Evolutionary conservation across 129 eudicot species (phyloP), one percentile per base, ranked within the genome.

Genomic region (Pittosporum tobira): DNA sequence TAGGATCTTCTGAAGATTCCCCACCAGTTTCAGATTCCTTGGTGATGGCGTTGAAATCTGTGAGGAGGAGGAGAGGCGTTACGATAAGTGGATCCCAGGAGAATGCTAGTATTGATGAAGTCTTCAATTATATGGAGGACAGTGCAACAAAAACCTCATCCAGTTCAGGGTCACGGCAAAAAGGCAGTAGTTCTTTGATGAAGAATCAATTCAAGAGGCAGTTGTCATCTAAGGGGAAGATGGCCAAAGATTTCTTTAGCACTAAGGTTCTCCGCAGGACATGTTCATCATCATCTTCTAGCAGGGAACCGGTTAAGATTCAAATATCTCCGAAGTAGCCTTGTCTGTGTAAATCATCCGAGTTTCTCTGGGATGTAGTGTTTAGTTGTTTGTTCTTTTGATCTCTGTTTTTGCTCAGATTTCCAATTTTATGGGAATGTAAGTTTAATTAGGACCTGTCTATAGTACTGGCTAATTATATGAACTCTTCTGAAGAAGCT

Each of bases 11-110:
- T 25, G 50, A 10, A 60, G 65, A 44, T 40, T 26, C 19, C 1
- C 24, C 51, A 11, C 19, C 52, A 18, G 27, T 60, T 43, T 60
- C 65, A 25, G 52, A 60, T 16, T 53, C 65, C 24, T 6, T 60
- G 42, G 13, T 40, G 51, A 60, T 60, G 65, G 65, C 53, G 15
- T 44, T 60, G 65, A 43, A 53, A 60, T 60, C 65, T n/a, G 22
- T 60, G 9, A n/a, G 65, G 34, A 24, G 2, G 55, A 12, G 52
- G 40, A 60, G 65, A 25, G 65, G n/a, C 36, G 36, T 16, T 43
- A 27, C 12, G 30, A 60, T 1, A 24, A 18, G 21, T 26, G 51
- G 44, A 14, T 3, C 38, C 12, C 15, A 18, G 18, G 65, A 9
- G 43, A 60, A 14, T 25, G 25, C 40, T 9, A 11, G 53, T 26